phyloP scores from a whole-genome alignment of 2,329 filamentous ascomycete genomes.

The Cladosporium sp. region DNA sequence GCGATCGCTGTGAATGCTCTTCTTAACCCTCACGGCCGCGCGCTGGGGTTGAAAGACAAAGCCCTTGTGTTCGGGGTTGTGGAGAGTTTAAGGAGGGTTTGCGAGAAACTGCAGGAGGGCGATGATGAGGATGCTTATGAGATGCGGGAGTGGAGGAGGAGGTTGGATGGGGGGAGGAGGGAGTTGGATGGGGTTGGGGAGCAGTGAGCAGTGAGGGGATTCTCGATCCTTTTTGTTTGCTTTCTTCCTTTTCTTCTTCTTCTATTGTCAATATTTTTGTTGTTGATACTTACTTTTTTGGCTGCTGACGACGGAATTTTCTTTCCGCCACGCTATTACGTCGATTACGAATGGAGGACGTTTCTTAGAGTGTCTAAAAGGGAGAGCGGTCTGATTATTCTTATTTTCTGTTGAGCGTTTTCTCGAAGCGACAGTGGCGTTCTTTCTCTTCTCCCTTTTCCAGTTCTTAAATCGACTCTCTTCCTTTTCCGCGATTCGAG shows the following conservation, averaged over 20 bases:
- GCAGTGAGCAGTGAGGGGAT: neutral
- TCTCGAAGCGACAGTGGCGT: neutral
- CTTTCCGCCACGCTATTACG: neutral
- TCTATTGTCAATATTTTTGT: neutral
- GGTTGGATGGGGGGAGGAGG: slow-evolving; percentile 9
- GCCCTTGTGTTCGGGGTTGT: slow-evolving; percentile 53
- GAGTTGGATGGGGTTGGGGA: slow-evolving; percentile 5
- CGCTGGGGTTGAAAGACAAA: slow-evolving; percentile 55
- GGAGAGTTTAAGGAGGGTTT: slow-evolving; percentile 57
- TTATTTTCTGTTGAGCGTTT: neutral
- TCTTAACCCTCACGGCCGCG: slow-evolving; percentile 39
- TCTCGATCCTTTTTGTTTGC: neutral
- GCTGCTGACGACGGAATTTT: neutral
- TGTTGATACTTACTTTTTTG: neutral
- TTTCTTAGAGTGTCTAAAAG: neutral
- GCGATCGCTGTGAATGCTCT: slow-evolving; percentile 42
- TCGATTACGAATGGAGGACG: neutral
- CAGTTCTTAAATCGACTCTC: neutral
- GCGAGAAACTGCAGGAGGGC: slow-evolving; percentile 49
- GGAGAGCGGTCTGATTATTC: neutral
- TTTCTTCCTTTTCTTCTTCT: neutral
- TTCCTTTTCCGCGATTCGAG: too few relatives aligned
- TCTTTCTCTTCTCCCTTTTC: neutral
- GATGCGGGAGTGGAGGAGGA: slow-evolving; percentile 49
- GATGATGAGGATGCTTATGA: slow-evolving; percentile 58